These are phyloP conservation scores for Pichia sp. DNA, from an alignment of 1,139 yeast genomes.

Conservation along the genomic window DNA sequence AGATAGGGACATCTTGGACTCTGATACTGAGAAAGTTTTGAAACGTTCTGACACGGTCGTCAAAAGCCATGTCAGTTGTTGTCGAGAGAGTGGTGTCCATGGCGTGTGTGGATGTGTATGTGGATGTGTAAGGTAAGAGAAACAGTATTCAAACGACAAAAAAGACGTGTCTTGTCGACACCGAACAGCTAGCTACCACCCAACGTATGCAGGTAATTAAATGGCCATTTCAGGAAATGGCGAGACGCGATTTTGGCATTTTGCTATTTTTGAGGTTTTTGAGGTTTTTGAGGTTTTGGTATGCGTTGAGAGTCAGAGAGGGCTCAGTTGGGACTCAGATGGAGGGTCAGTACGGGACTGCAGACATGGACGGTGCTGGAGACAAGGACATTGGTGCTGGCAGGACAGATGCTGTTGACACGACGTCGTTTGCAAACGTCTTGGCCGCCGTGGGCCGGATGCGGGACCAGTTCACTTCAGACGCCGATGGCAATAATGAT, in stretches of 20 bases:
- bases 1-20: slow-evolving; percentile 43
- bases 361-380: too few relatives aligned
- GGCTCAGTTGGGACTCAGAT: too few relatives aligned
- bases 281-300: too few relatives aligned
- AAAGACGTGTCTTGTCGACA: neutral
- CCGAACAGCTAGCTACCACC: too few relatives aligned
- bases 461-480: slow-evolving; percentile 24
- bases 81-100: neutral
- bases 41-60: slow-evolving; percentile 82
- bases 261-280: too few relatives aligned
- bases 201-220: slow-evolving; percentile 3
- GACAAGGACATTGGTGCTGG: neutral
- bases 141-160: neutral
- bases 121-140: neutral
- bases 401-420: slow-evolving; percentile 29
- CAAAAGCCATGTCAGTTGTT: slow-evolving; percentile 28
- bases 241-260: too few relatives aligned
- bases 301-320: too few relatives aligned
- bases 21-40: slow-evolving; percentile 73
- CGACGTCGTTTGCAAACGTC: slow-evolving; percentile 59
- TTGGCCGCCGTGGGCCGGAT: slow-evolving; percentile 56
- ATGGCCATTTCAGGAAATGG: slow-evolving; percentile 9
- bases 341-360: too few relatives aligned
- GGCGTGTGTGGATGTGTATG: too few relatives aligned
- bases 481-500: slow-evolving; percentile 2